Evolutionary conservation across 495 filamentous ascomycete genomes (phyloP).

Genomic region (Paragyromitra xinjiangensis): DNA sequence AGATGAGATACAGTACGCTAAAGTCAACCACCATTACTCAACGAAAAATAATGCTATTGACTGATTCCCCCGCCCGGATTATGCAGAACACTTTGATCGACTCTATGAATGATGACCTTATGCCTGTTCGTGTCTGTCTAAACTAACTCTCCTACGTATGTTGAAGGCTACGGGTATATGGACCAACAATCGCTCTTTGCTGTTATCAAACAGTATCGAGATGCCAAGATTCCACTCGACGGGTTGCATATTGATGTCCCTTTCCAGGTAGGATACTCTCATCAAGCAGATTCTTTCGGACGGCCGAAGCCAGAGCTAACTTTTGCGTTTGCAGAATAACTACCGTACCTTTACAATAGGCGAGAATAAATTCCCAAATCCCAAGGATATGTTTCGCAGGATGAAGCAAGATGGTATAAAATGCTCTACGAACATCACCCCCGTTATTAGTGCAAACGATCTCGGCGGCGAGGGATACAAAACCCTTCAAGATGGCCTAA

Average conservation of each 20-base stretch:
- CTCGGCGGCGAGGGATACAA: slow-evolving; percentile 38
- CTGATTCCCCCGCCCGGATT: no score
- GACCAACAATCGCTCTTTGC: slow-evolving; percentile 33
- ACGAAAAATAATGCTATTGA: no score
- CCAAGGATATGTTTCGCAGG: slow-evolving; percentile 51
- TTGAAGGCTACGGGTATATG: slow-evolving; percentile 54
- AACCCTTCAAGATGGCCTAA: slow-evolving; percentile 50
- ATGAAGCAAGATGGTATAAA: slow-evolving; percentile 54
- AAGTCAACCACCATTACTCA: no score
- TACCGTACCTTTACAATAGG: slow-evolving; percentile 58
- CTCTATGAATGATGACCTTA: no score
- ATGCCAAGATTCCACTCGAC: slow-evolving; percentile 55
- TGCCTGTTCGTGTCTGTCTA: no score
- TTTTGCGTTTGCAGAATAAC: slow-evolving; percentile 25
- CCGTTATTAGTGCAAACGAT: slow-evolving; percentile 50
- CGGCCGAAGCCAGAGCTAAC: no score
- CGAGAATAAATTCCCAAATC: slow-evolving; percentile 11
- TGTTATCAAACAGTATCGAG: slow-evolving; percentile 42
- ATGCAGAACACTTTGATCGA: no score
- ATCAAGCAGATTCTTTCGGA: neutral
- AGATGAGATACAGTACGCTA: no score
- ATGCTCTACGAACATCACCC: slow-evolving; percentile 59
- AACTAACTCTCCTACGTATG: no score
- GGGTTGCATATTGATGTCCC: slow-evolving; percentile 59
- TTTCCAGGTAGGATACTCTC: slow-evolving; percentile 45